Evolutionary conservation across 1,139 yeast genomes (phyloP).

Genomic region (Saccharomyces hybrid): DNA sequence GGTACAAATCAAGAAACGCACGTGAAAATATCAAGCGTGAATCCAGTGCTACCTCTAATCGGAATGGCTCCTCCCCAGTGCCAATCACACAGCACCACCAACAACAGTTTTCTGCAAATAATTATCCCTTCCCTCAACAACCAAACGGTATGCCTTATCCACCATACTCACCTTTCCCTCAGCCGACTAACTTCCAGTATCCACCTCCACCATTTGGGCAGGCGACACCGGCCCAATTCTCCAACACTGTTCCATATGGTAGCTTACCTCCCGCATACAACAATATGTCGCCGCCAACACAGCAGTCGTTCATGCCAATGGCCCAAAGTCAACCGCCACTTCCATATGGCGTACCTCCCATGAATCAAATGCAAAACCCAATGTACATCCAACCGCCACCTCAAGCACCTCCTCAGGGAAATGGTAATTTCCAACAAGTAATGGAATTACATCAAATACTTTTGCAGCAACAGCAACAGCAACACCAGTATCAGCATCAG

Average conservation of each 20-base stretch:
- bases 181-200: background rate
- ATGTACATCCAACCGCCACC: constrained; percentile 7
- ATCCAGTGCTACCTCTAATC: background rate
- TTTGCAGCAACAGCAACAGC: constrained; percentile 28
- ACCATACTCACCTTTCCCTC: background rate
- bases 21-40: constrained; percentile 9
- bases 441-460: constrained; percentile 31
- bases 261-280: background rate
- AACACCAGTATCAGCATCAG: constrained; percentile 12
- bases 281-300: background rate
- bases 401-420: constrained; percentile 2
- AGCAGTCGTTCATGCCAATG: constrained; percentile 1
- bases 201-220: background rate
- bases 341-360: background rate
- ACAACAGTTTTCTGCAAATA: constrained; percentile 2
- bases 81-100: constrained; percentile 3
- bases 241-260: background rate
- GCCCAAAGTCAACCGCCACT: background rate
- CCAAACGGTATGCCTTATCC: constrained; percentile 1
- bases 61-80: background rate
- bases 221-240: background rate
- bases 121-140: constrained; percentile 5
- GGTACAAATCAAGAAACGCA: constrained; percentile 21
- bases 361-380: constrained; percentile 8
- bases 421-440: constrained; percentile 18